Conservation (phyloP, 2,329 filamentous ascomycete species). For the Knoxdaviesia capensis region DNA sequence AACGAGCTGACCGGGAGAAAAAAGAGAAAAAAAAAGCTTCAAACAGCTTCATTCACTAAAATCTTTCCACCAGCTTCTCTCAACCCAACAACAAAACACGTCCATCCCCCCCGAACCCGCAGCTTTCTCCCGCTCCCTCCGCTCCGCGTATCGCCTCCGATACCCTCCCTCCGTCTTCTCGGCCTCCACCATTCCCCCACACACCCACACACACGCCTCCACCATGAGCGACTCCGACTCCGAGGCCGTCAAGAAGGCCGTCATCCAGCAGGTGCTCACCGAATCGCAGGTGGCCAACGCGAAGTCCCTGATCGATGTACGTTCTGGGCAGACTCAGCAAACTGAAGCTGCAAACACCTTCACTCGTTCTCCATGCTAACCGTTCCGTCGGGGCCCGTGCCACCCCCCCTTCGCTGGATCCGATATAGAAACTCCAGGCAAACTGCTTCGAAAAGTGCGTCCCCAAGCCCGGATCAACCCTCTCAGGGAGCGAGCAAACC, state of each 20-base stretch:
- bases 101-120: too few relatives aligned
- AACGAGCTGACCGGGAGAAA: too few relatives aligned
- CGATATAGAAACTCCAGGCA: constrained; percentile 51
- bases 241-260: constrained; percentile 34
- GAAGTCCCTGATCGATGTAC: constrained; percentile 48
- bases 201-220: not conserved
- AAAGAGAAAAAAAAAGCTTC: too few relatives aligned
- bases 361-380: not conserved
- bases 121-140: too few relatives aligned
- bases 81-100: too few relatives aligned
- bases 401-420: not conserved
- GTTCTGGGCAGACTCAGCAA: constrained; percentile 5
- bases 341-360: not conserved
- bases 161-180: too few relatives aligned
- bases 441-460: constrained; percentile 67
- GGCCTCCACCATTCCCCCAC: too few relatives aligned
- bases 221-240: constrained; percentile 18
- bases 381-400: not conserved
- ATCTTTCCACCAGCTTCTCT: too few relatives aligned
- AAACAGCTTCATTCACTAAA: too few relatives aligned
- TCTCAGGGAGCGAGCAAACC: constrained; percentile 46
- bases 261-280: constrained; percentile 43
- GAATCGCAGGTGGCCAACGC: constrained; percentile 49
- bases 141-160: too few relatives aligned
- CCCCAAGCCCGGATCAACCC: constrained; percentile 43